Evolutionary conservation across 805 yeast species (phyloP).

Genomic region (Kuraishia floccosa): DNA sequence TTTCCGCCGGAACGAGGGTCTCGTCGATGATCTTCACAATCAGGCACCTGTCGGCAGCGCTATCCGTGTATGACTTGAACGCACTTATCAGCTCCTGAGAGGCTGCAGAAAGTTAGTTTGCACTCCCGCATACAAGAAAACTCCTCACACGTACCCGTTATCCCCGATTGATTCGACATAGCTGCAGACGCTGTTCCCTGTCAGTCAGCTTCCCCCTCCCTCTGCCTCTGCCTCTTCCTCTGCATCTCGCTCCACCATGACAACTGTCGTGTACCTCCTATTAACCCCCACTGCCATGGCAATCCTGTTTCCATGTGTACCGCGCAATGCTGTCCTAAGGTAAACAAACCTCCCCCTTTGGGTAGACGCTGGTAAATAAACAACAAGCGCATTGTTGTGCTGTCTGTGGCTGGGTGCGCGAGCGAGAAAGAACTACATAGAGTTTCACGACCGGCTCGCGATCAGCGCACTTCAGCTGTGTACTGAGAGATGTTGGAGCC

Average conservation of each 20-base stretch:
- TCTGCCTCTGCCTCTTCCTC: too few species aligned
- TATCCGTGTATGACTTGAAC: constrained; percentile 29
- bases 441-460: too few species aligned
- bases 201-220: too few species aligned
- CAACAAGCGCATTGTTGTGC: too few species aligned
- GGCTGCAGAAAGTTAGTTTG: constrained; percentile 14
- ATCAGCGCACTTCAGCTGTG: too few species aligned
- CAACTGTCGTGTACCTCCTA: too few species aligned
- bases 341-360: neutral
- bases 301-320: neutral
- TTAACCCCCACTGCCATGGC: neutral
- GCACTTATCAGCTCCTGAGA: constrained; percentile 29
- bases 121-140: neutral
- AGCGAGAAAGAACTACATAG: too few species aligned
- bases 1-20: constrained; percentile 20
- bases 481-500: too few species aligned
- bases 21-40: constrained; percentile 15
- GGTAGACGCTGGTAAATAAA: too few species aligned
- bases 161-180: constrained; percentile 69
- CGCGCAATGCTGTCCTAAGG: neutral
- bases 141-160: constrained; percentile 20
- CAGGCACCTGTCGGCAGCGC: constrained; percentile 16
- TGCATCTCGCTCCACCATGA: too few species aligned
- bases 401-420: too few species aligned
- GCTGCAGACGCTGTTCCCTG: too few species aligned